A percentile compares a stretch with the other conserved stretches of the same genome.
These are phyloP conservation scores for Cornus kousa DNA, from an alignment of 148 eudicot species.

Conservation along the genomic window DNA sequence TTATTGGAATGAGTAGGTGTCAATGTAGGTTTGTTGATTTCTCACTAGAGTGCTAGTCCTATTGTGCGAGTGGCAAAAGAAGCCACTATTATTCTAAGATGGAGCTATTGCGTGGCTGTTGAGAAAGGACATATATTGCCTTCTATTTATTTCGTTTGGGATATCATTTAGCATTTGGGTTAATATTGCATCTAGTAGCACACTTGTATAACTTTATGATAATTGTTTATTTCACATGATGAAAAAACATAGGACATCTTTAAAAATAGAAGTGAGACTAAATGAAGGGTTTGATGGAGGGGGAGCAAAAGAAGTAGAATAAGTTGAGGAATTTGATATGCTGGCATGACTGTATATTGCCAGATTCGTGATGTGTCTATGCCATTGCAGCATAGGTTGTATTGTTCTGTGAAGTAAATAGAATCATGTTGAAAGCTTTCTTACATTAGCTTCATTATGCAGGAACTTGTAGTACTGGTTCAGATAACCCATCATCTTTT, in stretches of 20 bases:
- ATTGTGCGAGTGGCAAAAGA: neutral
- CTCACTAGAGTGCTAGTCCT: neutral
- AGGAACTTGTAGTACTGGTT: slow-evolving; percentile 33
- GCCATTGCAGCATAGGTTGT: neutral
- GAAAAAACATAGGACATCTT: neutral
- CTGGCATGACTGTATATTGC: neutral
- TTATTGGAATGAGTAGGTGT: neutral
- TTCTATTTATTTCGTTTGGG: neutral
- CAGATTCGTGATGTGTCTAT: neutral
- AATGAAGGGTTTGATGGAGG: neutral
- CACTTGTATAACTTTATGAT: neutral
- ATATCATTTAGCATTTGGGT: neutral
- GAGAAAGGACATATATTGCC: neutral
- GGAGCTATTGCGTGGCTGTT: neutral
- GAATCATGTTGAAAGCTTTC: neutral
- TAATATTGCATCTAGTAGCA: neutral
- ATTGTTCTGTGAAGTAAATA: neutral
- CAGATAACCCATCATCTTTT: slow-evolving; percentile 24
- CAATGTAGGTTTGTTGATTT: neutral
- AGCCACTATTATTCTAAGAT: neutral
- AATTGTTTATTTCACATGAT: too few relatives aligned
- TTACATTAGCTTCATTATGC: slow-evolving; percentile 21
- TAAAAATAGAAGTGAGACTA: neutral
- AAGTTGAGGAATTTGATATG: neutral
- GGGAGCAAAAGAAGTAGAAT: neutral